Evolutionary conservation across 192 early-diverging fungal species (phyloP).

Genomic region (Coemansia sp.): DNA sequence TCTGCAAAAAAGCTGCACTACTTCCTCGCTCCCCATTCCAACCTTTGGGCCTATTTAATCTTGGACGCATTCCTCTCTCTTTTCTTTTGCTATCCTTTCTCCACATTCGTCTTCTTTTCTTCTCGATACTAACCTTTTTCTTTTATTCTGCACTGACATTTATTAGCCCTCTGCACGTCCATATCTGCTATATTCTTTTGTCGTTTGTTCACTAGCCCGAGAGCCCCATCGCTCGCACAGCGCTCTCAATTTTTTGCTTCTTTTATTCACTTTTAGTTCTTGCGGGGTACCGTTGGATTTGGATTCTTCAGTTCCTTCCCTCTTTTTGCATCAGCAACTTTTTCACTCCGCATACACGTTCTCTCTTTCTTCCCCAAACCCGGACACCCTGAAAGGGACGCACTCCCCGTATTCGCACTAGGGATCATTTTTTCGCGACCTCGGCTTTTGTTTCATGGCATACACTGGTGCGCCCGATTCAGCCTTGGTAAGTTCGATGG

Average conservation of each 20-base stretch:
- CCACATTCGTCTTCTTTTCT: neutral
- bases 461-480: conserved; percentile 3
- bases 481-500: neutral
- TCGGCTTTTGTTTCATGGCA: neutral
- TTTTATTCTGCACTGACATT: conserved; percentile 4
- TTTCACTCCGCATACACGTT: conserved; percentile 5
- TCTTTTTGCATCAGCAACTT: conserved; percentile 6
- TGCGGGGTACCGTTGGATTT: conserved; percentile 2
- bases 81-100: conserved; percentile 20
- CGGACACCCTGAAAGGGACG: neutral
- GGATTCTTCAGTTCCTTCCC: neutral
- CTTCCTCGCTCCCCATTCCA: conserved; percentile 12
- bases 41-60: conserved; percentile 18
- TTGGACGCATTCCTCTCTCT: conserved; percentile 10
- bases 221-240: neutral
- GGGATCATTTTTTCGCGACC: neutral
- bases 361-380: neutral
- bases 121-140: conserved; percentile 2
- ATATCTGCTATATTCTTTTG: neutral
- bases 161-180: conserved; percentile 7
- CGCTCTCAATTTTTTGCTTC: neutral
- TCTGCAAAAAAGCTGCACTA: conserved; percentile 11
- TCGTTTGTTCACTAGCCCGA: conserved; percentile 1
- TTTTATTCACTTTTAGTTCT: conserved; percentile 3
- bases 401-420: neutral